phyloP scores from a whole-genome alignment of 148 eudicot species.

The Amaranthus cruentus region DNA sequence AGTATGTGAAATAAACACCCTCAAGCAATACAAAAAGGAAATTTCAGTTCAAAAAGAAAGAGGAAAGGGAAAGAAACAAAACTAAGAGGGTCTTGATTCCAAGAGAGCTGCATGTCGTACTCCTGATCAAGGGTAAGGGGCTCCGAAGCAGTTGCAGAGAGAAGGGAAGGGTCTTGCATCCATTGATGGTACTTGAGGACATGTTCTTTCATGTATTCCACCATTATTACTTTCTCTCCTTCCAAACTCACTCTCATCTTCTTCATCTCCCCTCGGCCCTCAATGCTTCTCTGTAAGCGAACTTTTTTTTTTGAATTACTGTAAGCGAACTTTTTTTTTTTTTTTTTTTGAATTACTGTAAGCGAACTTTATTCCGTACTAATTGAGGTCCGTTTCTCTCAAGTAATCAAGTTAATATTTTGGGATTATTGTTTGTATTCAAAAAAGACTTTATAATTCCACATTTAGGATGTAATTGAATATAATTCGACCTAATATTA shows the following conservation, averaged over 20 bases:
- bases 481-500: too few relatives aligned
- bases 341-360: too few relatives aligned
- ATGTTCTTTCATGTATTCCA: slow-evolving; percentile 81
- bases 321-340: too few relatives aligned
- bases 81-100: slow-evolving; percentile 87
- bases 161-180: slow-evolving; percentile 81
- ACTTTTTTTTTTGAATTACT: too few relatives aligned
- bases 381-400: too few relatives aligned
- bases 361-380: too few relatives aligned
- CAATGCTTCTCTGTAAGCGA: too few relatives aligned
- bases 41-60: background rate
- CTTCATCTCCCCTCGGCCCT: background rate
- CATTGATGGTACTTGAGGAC: slow-evolving; percentile 77
- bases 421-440: too few relatives aligned
- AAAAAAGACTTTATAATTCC: too few relatives aligned
- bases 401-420: too few relatives aligned
- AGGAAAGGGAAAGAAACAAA: background rate
- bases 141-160: slow-evolving; percentile 86
- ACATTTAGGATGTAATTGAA: too few relatives aligned
- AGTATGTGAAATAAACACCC: background rate
- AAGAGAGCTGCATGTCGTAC: slow-evolving; percentile 85
- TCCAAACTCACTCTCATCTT: slow-evolving; percentile 47
- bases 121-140: slow-evolving; percentile 76
- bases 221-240: slow-evolving; percentile 65
- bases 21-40: background rate